A percentile compares a stretch with the other conserved stretches of the same genome.
phyloP scores from a whole-genome alignment of 306 rosid genomes.

The Cicer judaicum region DNA sequence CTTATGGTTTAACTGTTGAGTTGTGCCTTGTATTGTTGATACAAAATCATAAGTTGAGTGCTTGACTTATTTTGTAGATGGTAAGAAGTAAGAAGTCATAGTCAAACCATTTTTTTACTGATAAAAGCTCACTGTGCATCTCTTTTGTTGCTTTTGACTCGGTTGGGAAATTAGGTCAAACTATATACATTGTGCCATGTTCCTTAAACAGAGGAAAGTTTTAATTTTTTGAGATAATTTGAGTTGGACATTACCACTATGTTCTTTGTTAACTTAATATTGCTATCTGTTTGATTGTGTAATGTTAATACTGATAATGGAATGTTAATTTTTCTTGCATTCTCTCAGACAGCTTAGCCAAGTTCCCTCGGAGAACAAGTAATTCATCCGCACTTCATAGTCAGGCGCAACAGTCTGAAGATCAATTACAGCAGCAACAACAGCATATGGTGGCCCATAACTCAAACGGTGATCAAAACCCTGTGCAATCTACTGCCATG shows the following conservation, averaged over 20 bases:
- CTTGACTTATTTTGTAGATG: conserved; percentile 20
- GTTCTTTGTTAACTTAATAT: conserved; percentile 4
- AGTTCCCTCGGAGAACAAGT: conserved; percentile 85
- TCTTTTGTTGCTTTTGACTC: not conserved
- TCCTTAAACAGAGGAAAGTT: not conserved
- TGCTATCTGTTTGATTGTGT: conserved; percentile 33
- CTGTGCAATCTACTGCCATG: conserved; percentile 61
- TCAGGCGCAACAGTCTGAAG: conserved; percentile 72
- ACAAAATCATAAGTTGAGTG: not conserved
- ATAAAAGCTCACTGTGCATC: conserved; percentile 8
- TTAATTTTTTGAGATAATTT: conserved; percentile 1
- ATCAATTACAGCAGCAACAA: conserved; percentile 62
- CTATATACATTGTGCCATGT: not conserved
- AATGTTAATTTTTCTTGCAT: conserved; percentile 30
- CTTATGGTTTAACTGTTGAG: conserved; percentile 14
- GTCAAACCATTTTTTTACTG: conserved; percentile 33
- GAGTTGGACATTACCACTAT: not conserved
- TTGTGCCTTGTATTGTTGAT: conserved; percentile 1
- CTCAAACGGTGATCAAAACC: conserved; percentile 61
- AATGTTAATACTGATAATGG: not conserved
- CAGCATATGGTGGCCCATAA: conserved; percentile 61
- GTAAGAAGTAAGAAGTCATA: conserved; percentile 7
- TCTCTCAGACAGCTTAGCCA: conserved; percentile 81
- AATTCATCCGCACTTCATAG: conserved; percentile 66
- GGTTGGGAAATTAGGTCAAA: conserved; percentile 5